These are phyloP conservation scores for Pseudozyma hubeiensis DNA, from an alignment of 1,284 basidiomycete species.

Conservation along the genomic window DNA sequence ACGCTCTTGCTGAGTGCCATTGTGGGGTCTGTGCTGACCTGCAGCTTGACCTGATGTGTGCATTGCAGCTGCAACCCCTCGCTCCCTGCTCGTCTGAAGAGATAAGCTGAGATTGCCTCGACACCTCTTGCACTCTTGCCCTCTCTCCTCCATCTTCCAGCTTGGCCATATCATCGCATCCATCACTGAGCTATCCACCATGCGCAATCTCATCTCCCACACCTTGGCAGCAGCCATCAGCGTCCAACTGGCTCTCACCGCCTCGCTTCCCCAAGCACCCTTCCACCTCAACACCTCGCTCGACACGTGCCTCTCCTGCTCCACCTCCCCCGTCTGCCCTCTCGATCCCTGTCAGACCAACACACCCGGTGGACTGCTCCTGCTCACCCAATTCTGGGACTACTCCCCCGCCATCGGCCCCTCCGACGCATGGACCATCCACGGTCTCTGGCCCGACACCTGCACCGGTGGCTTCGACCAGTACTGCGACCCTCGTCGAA, in stretches of 20 bases:
- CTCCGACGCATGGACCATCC: conserved; percentile 49
- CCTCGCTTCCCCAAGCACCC: conserved; percentile 9
- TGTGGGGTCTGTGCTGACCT: too few species aligned
- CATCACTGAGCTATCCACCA: background rate
- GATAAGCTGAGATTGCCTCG: too few species aligned
- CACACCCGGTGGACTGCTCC: conserved; percentile 51
- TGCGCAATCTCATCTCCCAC: background rate
- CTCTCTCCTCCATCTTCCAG: too few species aligned
- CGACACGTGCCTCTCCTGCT: conserved; percentile 35
- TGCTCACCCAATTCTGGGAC: conserved; percentile 57
- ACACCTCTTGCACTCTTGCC: too few species aligned
- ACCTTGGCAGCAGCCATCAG: background rate
- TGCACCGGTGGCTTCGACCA: conserved; percentile 42
- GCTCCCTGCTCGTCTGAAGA: too few species aligned
- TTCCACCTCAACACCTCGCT: conserved; percentile 5
- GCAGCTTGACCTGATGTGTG: too few species aligned
- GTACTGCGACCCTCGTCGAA: conserved; percentile 42
- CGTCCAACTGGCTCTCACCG: conserved; percentile 1
- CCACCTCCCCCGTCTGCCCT: conserved; percentile 18
- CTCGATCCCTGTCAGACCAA: conserved; percentile 46
- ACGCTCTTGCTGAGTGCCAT: too few species aligned
- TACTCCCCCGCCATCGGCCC: conserved; percentile 51
- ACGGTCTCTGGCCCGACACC: conserved; percentile 55
- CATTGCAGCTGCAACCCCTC: too few species aligned
- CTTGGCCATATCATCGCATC: too few species aligned